Evolutionary conservation across 441 rosid genomes (phyloP).

Genomic region (Jatropha podagrica): DNA sequence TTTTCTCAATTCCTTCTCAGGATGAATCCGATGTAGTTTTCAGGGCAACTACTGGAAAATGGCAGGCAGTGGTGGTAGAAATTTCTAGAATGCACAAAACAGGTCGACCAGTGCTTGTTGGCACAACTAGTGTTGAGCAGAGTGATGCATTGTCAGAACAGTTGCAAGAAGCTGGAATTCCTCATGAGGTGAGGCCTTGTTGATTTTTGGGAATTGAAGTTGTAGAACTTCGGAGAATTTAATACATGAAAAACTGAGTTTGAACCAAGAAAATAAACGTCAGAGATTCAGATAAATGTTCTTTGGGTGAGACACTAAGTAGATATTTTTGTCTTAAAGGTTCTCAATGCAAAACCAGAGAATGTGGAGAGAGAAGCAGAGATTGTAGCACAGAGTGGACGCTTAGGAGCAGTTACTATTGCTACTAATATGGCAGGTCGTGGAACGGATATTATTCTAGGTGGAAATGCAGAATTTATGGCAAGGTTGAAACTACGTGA

Average conservation of each 20-base stretch:
- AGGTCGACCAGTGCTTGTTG: slow-evolving; percentile 94
- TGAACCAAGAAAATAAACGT: slow-evolving; percentile 3
- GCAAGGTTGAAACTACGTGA: slow-evolving; percentile 98
- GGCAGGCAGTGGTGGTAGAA: slow-evolving; percentile 95
- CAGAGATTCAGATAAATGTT: background rate
- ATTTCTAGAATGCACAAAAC: slow-evolving; percentile 93
- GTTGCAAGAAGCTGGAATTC: slow-evolving; percentile 77
- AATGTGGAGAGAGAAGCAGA: slow-evolving; percentile 99
- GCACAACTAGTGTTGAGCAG: slow-evolving; percentile 98
- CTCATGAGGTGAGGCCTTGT: slow-evolving; percentile 75
- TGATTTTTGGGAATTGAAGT: slow-evolving; percentile 13
- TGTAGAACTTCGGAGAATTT: background rate
- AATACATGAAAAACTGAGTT: background rate
- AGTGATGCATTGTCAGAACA: slow-evolving; percentile 87
- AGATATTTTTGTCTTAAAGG: slow-evolving; percentile 46
- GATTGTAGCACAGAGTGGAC: slow-evolving; percentile 99
- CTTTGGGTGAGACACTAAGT: slow-evolving; percentile 19
- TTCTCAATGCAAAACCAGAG: slow-evolving; percentile 98
- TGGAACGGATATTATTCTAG: slow-evolving; percentile 97
- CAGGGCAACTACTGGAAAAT: slow-evolving; percentile 85
- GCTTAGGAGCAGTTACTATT: slow-evolving; percentile 93
- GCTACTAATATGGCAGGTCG: slow-evolving; percentile 99
- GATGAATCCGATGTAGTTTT: slow-evolving; percentile 98
- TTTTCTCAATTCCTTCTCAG: slow-evolving; percentile 46
- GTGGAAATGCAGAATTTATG: slow-evolving; percentile 98